Evolutionary conservation across 176 grass and related monocot genomes (phyloP).

Genomic region (Echinochloa phyllopogon): DNA sequence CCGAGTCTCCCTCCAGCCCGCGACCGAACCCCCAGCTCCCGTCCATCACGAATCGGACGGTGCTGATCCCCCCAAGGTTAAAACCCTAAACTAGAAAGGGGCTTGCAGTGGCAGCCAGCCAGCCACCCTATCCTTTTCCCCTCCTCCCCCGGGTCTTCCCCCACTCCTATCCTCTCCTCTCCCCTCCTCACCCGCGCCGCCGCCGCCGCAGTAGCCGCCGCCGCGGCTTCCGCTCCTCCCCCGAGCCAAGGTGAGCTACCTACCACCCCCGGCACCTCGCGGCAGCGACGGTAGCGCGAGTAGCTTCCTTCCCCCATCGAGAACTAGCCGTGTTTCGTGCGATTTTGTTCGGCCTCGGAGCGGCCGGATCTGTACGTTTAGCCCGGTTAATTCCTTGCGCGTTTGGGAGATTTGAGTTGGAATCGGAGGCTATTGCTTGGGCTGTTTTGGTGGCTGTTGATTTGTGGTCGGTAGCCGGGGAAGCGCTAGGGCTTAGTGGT

Average conservation of each 20-base stretch:
- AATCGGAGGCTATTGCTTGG: not conserved
- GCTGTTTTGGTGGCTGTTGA: not conserved
- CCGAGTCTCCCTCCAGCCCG: not conserved
- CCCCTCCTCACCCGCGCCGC: not conserved
- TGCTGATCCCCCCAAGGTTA: not conserved
- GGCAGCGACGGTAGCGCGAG: not conserved
- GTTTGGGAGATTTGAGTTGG: slow-evolving; percentile 21
- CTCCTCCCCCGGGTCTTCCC: not conserved
- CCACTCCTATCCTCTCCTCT: slow-evolving; percentile 45
- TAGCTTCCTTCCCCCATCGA: slow-evolving; percentile 23
- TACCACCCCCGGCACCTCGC: not conserved
- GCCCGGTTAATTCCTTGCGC: not conserved
- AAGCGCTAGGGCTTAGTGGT: not conserved
- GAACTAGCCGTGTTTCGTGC: not conserved
- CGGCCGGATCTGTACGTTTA: slow-evolving; percentile 40
- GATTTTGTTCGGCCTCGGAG: slow-evolving; percentile 21
- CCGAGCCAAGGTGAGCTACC: slow-evolving; percentile 45
- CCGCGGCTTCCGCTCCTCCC: slow-evolving; percentile 29
- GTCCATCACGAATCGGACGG: slow-evolving; percentile 43
- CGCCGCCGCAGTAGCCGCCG: slow-evolving; percentile 7
- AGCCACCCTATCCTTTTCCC: slow-evolving; percentile 41
- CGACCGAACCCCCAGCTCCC: not conserved
- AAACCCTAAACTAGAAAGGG: slow-evolving; percentile 59
- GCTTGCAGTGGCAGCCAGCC: slow-evolving; percentile 16
- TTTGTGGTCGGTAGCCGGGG: slow-evolving; percentile 1